Evolutionary conservation across 768 basidiomycete species (phyloP).

Genomic region (Amanita exitialis): DNA sequence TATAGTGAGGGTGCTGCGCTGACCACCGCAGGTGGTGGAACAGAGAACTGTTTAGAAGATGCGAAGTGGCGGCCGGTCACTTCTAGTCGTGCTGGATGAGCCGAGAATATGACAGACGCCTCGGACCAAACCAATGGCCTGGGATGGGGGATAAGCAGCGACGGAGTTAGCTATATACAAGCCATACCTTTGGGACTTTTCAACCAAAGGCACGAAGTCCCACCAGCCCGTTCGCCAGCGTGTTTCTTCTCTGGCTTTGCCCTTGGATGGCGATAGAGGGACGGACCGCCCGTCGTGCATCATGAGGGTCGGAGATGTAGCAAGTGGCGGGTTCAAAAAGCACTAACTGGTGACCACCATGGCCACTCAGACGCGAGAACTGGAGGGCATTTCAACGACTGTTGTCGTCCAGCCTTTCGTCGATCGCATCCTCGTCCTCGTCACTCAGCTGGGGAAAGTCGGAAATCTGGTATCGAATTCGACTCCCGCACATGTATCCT

Average conservation of each 20-base stretch:
- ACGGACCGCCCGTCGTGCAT: slow-evolving; percentile 2
- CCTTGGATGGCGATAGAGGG: slow-evolving; percentile 35
- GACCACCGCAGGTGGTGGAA: slow-evolving; percentile 45
- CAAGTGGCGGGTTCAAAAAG: not conserved
- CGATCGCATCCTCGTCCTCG: slow-evolving; percentile 76
- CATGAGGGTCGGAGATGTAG: not conserved
- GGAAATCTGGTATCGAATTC: slow-evolving; percentile 65
- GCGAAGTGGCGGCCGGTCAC: slow-evolving; percentile 60
- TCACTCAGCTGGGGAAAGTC: slow-evolving; percentile 88
- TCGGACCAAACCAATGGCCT: slow-evolving; percentile 69
- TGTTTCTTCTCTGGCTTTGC: slow-evolving; percentile 39
- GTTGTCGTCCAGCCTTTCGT: slow-evolving; percentile 69
- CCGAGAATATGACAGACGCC: slow-evolving; percentile 58
- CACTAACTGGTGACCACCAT: not conserved
- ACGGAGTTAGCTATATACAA: slow-evolving; percentile 1
- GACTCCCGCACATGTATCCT: not conserved
- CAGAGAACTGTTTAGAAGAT: slow-evolving; percentile 52
- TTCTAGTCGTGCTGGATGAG: slow-evolving; percentile 52
- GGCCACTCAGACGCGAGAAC: slow-evolving; percentile 22
- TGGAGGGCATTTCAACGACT: slow-evolving; percentile 58
- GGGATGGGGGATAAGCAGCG: slow-evolving; percentile 3
- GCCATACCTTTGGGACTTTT: slow-evolving; percentile 42
- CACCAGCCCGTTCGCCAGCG: slow-evolving; percentile 65
- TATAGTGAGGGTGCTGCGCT: slow-evolving; percentile 36
- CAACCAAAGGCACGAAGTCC: slow-evolving; percentile 57